Conservation (phyloP, 768 basidiomycete genomes). For the Chalciporus sphaerocephalus region DNA sequence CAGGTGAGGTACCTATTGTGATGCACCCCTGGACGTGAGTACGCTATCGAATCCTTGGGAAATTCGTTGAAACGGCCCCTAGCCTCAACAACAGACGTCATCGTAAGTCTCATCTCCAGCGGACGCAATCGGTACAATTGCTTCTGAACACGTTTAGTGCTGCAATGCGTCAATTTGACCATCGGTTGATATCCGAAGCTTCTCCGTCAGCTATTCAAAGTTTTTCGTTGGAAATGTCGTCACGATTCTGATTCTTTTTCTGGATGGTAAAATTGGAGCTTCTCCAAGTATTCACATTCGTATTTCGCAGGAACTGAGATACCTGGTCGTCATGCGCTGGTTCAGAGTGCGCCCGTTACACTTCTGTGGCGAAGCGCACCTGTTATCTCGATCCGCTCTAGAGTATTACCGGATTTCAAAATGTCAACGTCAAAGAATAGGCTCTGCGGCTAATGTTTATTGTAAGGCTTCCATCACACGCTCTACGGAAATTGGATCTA, state of each 20-base stretch:
- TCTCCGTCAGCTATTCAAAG: no score
- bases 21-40: slow-evolving; percentile 8
- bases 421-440: slow-evolving; percentile 1
- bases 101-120: background rate
- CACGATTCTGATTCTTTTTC: no score
- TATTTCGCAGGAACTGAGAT: slow-evolving; percentile 1
- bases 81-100: background rate
- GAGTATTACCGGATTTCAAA: slow-evolving; percentile 13
- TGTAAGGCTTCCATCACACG: background rate
- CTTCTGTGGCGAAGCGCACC: background rate
- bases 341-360: background rate
- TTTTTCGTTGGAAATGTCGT: no score
- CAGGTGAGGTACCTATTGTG: background rate
- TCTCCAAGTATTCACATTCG: no score
- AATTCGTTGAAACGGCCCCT: background rate
- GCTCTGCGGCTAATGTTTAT: no score
- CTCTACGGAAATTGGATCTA: background rate
- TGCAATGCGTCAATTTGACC: no score
- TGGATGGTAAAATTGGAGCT: no score
- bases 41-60: background rate
- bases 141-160: background rate
- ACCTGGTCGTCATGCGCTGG: background rate
- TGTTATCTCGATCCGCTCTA: background rate
- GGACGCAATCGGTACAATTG: background rate
- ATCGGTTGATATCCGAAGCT: no score